Percentiles rank a stretch among this genome's conserved stretches.
Evolutionary conservation across 1,139 yeast genomes (phyloP).

Genomic region (Diutina catenulata): DNA sequence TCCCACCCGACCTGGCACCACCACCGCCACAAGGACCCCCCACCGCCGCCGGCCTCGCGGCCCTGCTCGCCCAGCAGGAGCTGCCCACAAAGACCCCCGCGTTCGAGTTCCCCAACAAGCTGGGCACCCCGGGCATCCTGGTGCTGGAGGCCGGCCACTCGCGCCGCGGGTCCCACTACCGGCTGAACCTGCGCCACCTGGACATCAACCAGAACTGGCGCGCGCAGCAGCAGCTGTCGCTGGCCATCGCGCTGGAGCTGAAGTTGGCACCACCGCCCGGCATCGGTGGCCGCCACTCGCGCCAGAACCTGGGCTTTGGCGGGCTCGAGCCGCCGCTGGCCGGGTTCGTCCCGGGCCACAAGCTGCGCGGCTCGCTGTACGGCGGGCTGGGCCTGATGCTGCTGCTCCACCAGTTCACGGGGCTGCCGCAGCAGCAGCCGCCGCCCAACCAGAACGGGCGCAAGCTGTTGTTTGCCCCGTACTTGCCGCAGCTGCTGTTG

Average conservation of each 20-base stretch:
- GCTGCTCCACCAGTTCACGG: slow-evolving; percentile 37
- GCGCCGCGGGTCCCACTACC: slow-evolving; percentile 35
- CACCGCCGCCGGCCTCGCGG: slow-evolving; percentile 29
- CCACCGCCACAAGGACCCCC: slow-evolving; percentile 8
- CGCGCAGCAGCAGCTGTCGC: slow-evolving; percentile 22
- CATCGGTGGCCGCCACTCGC: slow-evolving; percentile 3
- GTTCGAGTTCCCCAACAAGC: slow-evolving; percentile 20
- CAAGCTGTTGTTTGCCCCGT: slow-evolving; percentile 90
- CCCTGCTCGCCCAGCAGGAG: not conserved
- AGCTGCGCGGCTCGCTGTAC: slow-evolving; percentile 55
- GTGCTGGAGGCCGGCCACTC: slow-evolving; percentile 27
- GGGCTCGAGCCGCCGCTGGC: slow-evolving; percentile 36
- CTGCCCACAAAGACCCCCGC: slow-evolving; percentile 22
- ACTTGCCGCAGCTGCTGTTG: slow-evolving; percentile 83
- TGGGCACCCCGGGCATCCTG: slow-evolving; percentile 16
- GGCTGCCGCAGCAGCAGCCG: slow-evolving; percentile 18
- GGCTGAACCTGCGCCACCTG: slow-evolving; percentile 47
- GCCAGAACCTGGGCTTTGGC: slow-evolving; percentile 10
- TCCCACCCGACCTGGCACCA: slow-evolving; percentile 22
- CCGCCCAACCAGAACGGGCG: slow-evolving; percentile 27
- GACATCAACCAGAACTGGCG: slow-evolving; percentile 66
- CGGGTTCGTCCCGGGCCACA: slow-evolving; percentile 69
- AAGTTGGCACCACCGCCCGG: slow-evolving; percentile 2
- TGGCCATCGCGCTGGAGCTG: slow-evolving; percentile 3
- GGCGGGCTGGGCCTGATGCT: slow-evolving; percentile 44